Evolutionary conservation across 192 early-diverging fungal genomes (phyloP).

Genomic region (Coemansia sp.): DNA sequence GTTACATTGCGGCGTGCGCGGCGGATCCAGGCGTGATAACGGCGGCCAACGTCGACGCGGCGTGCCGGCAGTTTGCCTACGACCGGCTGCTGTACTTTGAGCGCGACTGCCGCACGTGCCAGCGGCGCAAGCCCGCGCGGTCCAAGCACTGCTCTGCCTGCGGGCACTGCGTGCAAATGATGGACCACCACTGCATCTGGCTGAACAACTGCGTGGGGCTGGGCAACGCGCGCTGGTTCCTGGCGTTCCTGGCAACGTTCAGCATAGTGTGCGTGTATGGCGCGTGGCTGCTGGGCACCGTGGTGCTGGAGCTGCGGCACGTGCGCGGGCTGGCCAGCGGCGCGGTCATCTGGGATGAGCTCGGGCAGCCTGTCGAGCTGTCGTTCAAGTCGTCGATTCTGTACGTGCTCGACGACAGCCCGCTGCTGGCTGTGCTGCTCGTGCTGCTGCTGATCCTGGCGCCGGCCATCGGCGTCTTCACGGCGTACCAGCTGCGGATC

Average conservation of each 20-base stretch:
- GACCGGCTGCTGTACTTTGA: slow-evolving; percentile 36
- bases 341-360: slow-evolving; percentile 15
- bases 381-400: slow-evolving; percentile 37
- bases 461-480: slow-evolving; percentile 35
- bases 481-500: slow-evolving; percentile 45
- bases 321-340: slow-evolving; percentile 17
- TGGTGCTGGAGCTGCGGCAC: slow-evolving; percentile 36
- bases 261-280: slow-evolving; percentile 37
- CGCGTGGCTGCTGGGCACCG: slow-evolving; percentile 19
- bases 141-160: slow-evolving; percentile 53
- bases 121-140: slow-evolving; percentile 39
- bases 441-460: slow-evolving; percentile 37
- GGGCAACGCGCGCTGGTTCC: slow-evolving; percentile 46
- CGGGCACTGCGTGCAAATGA: slow-evolving; percentile 38
- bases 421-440: slow-evolving; percentile 19
- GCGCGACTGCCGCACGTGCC: slow-evolving; percentile 30
- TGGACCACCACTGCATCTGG: slow-evolving; percentile 56
- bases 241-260: slow-evolving; percentile 40
- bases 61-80: slow-evolving; percentile 21
- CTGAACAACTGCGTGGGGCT: slow-evolving; percentile 54
- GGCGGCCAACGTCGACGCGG: slow-evolving; percentile 22
- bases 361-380: slow-evolving; percentile 13
- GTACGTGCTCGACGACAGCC: slow-evolving; percentile 24
- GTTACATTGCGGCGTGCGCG: slow-evolving; percentile 24
- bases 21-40: slow-evolving; percentile 32